phyloP scores from a whole-genome alignment of 257 asterid genomes.

The Eucommia ulmoides region DNA sequence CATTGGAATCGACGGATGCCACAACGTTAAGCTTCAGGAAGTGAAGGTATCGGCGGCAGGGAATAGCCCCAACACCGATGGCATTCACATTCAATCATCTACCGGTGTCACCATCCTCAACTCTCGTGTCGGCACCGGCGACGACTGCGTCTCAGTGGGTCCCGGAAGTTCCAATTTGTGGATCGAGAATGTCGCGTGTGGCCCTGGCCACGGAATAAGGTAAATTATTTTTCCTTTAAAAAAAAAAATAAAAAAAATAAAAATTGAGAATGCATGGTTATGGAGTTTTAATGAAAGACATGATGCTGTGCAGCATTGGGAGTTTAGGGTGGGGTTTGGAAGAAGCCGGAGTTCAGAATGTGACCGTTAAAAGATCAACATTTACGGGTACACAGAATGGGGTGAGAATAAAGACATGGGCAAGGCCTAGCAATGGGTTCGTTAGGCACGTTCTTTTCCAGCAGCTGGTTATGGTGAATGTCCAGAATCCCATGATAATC shows the following conservation, averaged over 20 bases:
- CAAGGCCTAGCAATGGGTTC: not conserved
- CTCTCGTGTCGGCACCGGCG: not conserved
- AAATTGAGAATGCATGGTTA: no score
- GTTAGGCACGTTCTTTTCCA: not conserved
- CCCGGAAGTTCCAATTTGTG: not conserved
- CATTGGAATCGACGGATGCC: constrained; percentile 30
- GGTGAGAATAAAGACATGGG: constrained; percentile 1
- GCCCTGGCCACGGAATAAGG: not conserved
- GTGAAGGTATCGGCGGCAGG: not conserved
- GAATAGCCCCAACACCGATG: not conserved
- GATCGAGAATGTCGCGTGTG: not conserved
- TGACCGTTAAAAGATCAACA: not conserved
- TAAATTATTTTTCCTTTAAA: not conserved
- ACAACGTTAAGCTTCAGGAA: constrained; percentile 19
- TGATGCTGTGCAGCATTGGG: not conserved
- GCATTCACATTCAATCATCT: not conserved
- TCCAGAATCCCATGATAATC: not conserved
- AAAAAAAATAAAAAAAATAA: no score
- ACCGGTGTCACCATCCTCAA: not conserved
- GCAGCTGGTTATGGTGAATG: not conserved
- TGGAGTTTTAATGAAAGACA: no score
- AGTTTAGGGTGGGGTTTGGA: not conserved
- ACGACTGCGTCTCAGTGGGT: not conserved
- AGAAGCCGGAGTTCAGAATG: not conserved
- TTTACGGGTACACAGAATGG: not conserved